Conservation (phyloP, 257 asterid species). For the Solanum pimpinellifolium region DNA sequence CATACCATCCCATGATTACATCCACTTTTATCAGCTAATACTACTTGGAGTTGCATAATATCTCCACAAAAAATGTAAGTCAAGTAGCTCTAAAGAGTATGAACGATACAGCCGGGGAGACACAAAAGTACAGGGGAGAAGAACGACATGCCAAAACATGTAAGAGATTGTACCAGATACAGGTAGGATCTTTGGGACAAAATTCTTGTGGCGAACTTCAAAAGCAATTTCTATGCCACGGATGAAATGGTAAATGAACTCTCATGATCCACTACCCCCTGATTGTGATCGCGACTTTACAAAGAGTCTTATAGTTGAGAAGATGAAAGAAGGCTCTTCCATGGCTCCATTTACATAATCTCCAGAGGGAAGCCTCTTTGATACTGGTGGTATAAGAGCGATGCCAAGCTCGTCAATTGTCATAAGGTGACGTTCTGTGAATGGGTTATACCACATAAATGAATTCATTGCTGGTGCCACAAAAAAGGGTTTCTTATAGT, state of each 20-base stretch:
- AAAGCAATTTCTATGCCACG: not conserved
- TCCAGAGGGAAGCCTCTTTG: conserved; percentile 76
- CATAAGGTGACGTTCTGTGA: conserved; percentile 71
- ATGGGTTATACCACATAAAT: conserved; percentile 78
- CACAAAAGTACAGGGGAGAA: not conserved
- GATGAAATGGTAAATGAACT: not conserved
- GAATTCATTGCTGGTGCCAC: conserved; percentile 90
- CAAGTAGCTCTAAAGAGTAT: not conserved
- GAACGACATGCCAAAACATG: not conserved
- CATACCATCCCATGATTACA: not conserved
- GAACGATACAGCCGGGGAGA: not conserved
- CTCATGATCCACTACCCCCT: not conserved
- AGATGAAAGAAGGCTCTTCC: conserved; percentile 79
- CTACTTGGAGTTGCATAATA: not conserved
- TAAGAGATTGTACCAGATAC: not conserved
- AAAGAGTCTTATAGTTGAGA: conserved; percentile 52
- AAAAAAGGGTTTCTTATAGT: conserved; percentile 70
- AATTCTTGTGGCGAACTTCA: not conserved
- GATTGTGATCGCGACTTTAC: conserved; percentile 25
- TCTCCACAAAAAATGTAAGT: not conserved
- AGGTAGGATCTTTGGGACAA: not conserved
- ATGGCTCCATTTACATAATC: conserved; percentile 89
- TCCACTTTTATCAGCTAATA: not conserved
- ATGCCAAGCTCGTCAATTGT: conserved; percentile 69
- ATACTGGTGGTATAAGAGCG: conserved; percentile 64